A percentile compares a stretch with the other conserved stretches of the same genome.
Evolutionary conservation across 164 flowering plant genomes (phyloP).

Genomic region (Aristolochia contorta): DNA sequence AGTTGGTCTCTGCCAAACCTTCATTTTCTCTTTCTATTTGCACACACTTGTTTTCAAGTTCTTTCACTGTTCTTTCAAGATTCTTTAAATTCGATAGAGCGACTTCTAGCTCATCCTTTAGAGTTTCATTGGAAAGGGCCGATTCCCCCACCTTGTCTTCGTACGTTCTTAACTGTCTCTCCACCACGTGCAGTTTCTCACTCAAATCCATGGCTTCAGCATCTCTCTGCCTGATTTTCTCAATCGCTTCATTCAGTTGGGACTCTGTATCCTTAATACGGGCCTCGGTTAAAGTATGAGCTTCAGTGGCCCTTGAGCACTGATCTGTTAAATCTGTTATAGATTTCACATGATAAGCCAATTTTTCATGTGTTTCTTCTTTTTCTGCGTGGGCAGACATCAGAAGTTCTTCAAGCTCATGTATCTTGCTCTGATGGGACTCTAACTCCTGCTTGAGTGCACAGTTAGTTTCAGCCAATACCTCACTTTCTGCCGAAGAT

Average conservation of each 20-base stretch:
- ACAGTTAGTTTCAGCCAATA: slow-evolving; percentile 52
- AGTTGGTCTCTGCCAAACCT: slow-evolving; percentile 53
- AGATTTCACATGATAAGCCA: slow-evolving; percentile 43
- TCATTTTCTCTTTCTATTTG: slow-evolving; percentile 41
- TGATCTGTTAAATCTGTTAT: slow-evolving; percentile 50
- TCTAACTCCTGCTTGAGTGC: slow-evolving; percentile 36
- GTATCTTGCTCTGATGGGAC: slow-evolving; percentile 24
- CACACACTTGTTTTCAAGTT: slow-evolving; percentile 31
- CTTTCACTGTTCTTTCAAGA: slow-evolving; percentile 40
- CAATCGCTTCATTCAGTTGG: slow-evolving; percentile 37
- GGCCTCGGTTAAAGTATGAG: slow-evolving; percentile 37
- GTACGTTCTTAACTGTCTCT: slow-evolving; percentile 25
- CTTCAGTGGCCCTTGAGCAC: slow-evolving; percentile 43
- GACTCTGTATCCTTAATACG: slow-evolving; percentile 33
- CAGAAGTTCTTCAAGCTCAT: slow-evolving; percentile 56
- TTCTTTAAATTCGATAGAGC: slow-evolving; percentile 33
- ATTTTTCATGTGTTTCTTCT: slow-evolving; percentile 38
- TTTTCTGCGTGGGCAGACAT: slow-evolving; percentile 41
- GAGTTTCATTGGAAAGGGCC: slow-evolving; percentile 28
- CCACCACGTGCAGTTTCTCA: slow-evolving; percentile 40
- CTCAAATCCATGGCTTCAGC: slow-evolving; percentile 47
- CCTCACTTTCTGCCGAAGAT: slow-evolving; percentile 51
- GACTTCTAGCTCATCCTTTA: slow-evolving; percentile 58
- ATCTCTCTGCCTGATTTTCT: slow-evolving; percentile 30
- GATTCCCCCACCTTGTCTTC: slow-evolving; percentile 44